Evolutionary conservation across 441 rosid species (phyloP).

Genomic region (Heliophila coronopifolia): DNA sequence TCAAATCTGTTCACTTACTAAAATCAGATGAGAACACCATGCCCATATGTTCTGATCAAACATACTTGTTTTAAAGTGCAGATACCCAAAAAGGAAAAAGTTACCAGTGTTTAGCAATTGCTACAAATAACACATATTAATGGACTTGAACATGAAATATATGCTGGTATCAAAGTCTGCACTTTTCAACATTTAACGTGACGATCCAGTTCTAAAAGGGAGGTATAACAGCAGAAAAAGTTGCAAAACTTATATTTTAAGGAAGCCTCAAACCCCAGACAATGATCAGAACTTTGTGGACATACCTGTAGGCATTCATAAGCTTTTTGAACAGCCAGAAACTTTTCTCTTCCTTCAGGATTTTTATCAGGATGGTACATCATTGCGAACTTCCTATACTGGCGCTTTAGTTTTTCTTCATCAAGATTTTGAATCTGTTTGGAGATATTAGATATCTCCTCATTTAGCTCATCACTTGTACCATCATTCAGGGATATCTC

Average conservation of each 20-base stretch:
- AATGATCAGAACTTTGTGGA: constrained; percentile 11
- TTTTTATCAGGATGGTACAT: constrained; percentile 99
- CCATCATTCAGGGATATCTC: constrained; percentile 85
- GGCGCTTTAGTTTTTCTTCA: constrained; percentile 98
- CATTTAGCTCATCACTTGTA: constrained; percentile 53
- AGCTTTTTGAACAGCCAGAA: constrained; percentile 97
- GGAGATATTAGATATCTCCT: constrained; percentile 58
- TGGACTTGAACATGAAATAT: constrained; percentile 8
- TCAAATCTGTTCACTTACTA: background rate
- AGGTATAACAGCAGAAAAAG: background rate
- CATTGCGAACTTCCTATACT: constrained; percentile 99
- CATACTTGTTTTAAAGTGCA: background rate
- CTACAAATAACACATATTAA: constrained; percentile 17
- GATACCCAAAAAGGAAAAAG: constrained; percentile 3
- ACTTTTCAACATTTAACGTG: constrained; percentile 4
- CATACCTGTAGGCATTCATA: constrained; percentile 97
- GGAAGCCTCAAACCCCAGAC: constrained; percentile 4
- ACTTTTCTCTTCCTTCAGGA: constrained; percentile 98
- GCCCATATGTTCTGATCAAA: background rate
- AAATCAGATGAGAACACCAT: background rate
- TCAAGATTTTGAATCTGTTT: constrained; percentile 94
- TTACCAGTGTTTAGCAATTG: background rate
- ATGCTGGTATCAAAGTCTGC: background rate
- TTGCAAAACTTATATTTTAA: background rate
- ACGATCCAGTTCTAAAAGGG: constrained; percentile 10